These are phyloP conservation scores for Toxicodendron radicans DNA, from an alignment of 345 rosid species.

Conservation along the genomic window DNA sequence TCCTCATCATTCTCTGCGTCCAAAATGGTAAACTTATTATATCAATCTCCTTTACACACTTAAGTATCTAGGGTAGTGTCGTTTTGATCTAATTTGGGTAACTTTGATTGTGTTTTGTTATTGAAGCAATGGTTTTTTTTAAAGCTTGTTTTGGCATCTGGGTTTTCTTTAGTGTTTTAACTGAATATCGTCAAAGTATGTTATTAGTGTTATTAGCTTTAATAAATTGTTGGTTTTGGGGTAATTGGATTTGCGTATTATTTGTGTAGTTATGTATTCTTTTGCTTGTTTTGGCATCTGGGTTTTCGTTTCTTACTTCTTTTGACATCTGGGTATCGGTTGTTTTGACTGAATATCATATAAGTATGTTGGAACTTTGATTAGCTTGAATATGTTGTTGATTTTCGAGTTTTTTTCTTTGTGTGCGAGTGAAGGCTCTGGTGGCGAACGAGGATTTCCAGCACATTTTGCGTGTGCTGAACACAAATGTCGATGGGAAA, in stretches of 20 bases:
- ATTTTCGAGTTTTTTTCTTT: not conserved
- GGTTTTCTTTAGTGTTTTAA: not conserved
- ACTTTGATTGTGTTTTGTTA: not conserved
- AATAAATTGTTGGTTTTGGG: not conserved
- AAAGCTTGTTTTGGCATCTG: not conserved
- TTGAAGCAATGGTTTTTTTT: no score
- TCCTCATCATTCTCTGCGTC: conserved; percentile 15
- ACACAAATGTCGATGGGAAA: conserved; percentile 90
- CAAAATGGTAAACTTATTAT: conserved; percentile 23
- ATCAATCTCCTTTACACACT: not conserved
- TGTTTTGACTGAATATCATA: no score
- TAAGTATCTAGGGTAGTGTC: not conserved
- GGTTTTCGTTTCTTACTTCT: not conserved
- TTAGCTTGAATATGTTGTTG: not conserved
- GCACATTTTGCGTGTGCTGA: conserved; percentile 88
- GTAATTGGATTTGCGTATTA: not conserved
- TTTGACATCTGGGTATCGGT: no score
- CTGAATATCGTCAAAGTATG: no score
- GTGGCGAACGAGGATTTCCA: conserved; percentile 87
- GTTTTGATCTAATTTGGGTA: not conserved
- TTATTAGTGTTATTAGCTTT: not conserved
- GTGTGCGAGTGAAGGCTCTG: conserved; percentile 52
- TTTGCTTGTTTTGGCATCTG: not conserved
- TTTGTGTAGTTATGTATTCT: not conserved
- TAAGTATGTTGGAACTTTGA: no score